Percentiles rank a stretch among this genome's conserved stretches.
These are phyloP conservation scores for Hyphopichia khmerensis DNA, from an alignment of 1,139 yeast species.

Conservation along the genomic window DNA sequence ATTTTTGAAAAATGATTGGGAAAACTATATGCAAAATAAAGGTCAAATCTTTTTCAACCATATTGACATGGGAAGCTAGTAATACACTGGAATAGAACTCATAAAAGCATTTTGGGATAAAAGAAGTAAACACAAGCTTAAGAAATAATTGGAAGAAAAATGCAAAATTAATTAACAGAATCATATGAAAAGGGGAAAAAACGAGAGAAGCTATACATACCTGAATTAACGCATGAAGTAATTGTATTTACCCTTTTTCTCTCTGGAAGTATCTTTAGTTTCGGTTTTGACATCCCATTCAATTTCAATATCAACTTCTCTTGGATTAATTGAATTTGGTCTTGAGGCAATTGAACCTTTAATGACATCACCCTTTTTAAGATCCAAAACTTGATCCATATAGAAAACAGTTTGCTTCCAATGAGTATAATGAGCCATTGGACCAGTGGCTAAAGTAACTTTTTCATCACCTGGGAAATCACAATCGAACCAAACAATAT, in stretches of 20 bases:
- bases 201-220: background rate
- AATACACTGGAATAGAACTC: background rate
- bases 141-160: too few species aligned
- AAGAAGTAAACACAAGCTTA: too few species aligned
- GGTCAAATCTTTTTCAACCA: background rate
- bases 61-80: background rate
- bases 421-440: conserved; percentile 78
- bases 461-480: conserved; percentile 69
- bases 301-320: conserved; percentile 77
- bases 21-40: background rate
- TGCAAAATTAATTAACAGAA: background rate
- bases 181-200: background rate
- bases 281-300: conserved; percentile 58
- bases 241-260: conserved; percentile 55
- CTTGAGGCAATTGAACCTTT: conserved; percentile 70
- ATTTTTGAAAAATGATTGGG: background rate
- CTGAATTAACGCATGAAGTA: conserved; percentile 58
- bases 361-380: conserved; percentile 74
- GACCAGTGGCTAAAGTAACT: conserved; percentile 75
- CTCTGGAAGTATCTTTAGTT: conserved; percentile 53
- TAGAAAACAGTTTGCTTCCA: conserved; percentile 99
- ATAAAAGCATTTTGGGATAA: too few species aligned
- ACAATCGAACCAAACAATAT: conserved; percentile 93
- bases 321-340: conserved; percentile 77
- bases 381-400: conserved; percentile 75